Conservation (phyloP, 2,329 filamentous ascomycete species). For the Mariannaea sp. region DNA sequence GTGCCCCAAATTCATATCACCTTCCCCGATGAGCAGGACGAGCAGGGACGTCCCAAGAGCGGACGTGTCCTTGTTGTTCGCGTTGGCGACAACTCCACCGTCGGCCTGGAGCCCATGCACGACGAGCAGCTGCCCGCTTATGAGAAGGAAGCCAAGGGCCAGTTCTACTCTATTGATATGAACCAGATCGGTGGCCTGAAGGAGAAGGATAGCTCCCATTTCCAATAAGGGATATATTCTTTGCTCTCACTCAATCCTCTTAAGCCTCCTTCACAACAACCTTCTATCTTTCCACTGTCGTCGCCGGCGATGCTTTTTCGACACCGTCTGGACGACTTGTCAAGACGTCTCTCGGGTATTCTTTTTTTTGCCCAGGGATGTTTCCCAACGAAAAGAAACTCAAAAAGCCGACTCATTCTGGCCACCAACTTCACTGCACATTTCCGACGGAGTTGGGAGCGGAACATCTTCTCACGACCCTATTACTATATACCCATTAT, state of each 20-base stretch:
- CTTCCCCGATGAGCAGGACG: constrained; percentile 94
- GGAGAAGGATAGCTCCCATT: constrained; percentile 71
- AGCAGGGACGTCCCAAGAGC: constrained; percentile 77
- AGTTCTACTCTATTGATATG: constrained; percentile 94
- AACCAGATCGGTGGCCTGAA: constrained; percentile 92
- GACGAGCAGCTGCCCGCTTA: constrained; percentile 85
- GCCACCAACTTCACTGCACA: constrained; percentile 25
- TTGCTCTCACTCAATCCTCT: no score
- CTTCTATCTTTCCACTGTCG: constrained; percentile 23
- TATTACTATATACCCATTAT: constrained; percentile 40
- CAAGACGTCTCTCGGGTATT: constrained; percentile 32
- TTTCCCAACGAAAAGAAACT: constrained; percentile 24
- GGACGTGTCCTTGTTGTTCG: constrained; percentile 90
- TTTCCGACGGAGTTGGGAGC: constrained; percentile 27
- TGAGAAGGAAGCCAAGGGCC: constrained; percentile 75
- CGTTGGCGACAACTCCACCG: constrained; percentile 81
- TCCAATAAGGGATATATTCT: constrained; percentile 43
- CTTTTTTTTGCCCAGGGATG: constrained; percentile 24
- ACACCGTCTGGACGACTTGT: constrained; percentile 36
- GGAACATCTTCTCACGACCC: constrained; percentile 33
- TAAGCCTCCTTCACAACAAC: constrained; percentile 14
- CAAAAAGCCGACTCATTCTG: constrained; percentile 27
- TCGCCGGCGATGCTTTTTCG: constrained; percentile 35
- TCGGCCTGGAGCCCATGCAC: constrained; percentile 87
- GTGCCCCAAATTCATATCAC: constrained; percentile 97